Conservation (phyloP, 345 rosid species). For the Streptanthus diversifolius region DNA sequence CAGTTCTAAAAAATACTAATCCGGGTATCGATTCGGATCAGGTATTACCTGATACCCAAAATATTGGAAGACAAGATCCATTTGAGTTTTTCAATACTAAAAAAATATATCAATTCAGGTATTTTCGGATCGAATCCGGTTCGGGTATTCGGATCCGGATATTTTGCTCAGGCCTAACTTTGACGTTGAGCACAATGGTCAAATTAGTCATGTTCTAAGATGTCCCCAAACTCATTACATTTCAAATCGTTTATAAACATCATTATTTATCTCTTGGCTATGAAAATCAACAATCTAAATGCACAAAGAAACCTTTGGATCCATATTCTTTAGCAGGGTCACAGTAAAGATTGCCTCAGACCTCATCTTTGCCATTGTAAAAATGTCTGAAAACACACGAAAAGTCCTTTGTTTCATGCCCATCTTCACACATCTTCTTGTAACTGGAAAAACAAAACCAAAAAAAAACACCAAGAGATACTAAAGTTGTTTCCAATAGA, state of each 20-base stretch:
- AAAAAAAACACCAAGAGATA: neutral
- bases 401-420: conserved; percentile 73
- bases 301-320: neutral
- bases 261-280: neutral
- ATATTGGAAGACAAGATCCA: no score
- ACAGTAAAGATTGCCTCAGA: conserved; percentile 6
- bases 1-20: no score
- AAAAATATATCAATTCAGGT: no score
- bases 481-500: neutral
- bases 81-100: no score
- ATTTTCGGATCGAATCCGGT: no score
- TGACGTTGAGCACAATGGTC: neutral
- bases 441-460: conserved; percentile 46
- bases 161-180: no score
- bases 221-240: neutral
- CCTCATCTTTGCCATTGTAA: conserved; percentile 58
- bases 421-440: conserved; percentile 53
- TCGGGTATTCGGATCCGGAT: no score
- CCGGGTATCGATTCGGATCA: no score
- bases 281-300: neutral
- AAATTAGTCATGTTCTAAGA: neutral
- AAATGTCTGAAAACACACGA: conserved; percentile 76
- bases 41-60: no score
- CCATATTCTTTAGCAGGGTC: neutral
- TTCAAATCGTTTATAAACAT: conserved; percentile 3